Evolutionary conservation across 2,329 filamentous ascomycete species (phyloP).

Genomic region (Ophiocordyceps sinensis): DNA sequence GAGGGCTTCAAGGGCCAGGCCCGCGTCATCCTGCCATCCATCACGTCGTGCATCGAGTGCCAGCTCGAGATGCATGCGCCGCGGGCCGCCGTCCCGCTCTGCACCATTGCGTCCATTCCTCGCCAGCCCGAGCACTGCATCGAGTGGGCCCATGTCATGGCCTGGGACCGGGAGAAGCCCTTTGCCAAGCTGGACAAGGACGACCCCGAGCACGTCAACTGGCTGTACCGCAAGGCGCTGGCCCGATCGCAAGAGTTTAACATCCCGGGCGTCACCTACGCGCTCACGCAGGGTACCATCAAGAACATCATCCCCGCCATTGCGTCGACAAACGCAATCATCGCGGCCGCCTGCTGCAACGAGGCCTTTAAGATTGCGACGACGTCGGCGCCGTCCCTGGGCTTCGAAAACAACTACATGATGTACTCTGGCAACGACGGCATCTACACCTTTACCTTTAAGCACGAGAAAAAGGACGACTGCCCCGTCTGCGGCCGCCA

Average conservation of each 20-base stretch:
- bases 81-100: constrained; percentile 90
- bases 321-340: constrained; percentile 91
- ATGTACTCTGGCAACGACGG: constrained; percentile 96
- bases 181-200: constrained; percentile 86
- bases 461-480: constrained; percentile 85
- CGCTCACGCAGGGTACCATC: constrained; percentile 90
- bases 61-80: constrained; percentile 98
- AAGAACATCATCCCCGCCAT: constrained; percentile 99
- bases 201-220: constrained; percentile 92
- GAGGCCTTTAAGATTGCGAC: constrained; percentile 93
- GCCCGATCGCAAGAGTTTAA: constrained; percentile 73
- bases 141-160: constrained; percentile 97
- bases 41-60: constrained; percentile 95
- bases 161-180: constrained; percentile 78
- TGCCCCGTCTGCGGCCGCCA: constrained; percentile 87
- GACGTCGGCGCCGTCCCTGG: constrained; percentile 64
- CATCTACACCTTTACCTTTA: constrained; percentile 95
- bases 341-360: constrained; percentile 90
- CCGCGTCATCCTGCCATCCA: constrained; percentile 76
- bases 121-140: constrained; percentile 96
- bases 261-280: constrained; percentile 86
- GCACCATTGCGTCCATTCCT: constrained; percentile 90
- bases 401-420: constrained; percentile 83
- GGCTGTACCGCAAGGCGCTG: constrained; percentile 80
- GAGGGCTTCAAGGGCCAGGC: constrained; percentile 98